Base-by-base conservation (phyloP, 2,329 filamentous ascomycete genomes). In the Xylariales sp. region DNA sequence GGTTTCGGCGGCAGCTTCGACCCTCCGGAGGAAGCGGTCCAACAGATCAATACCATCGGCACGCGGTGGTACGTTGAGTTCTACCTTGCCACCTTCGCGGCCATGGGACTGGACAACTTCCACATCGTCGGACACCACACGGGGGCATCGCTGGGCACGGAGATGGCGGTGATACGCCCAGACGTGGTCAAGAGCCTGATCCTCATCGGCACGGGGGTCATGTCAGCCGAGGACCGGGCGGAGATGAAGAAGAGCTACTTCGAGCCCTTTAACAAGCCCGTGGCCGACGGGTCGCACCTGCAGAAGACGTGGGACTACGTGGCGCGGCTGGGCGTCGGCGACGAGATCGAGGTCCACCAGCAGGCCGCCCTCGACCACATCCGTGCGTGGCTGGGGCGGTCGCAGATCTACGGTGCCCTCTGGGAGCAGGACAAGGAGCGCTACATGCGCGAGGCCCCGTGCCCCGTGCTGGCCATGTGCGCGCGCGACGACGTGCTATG, bases 61-160 rank as follows among this genome's bases (percentile, higher is more conserved):
- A 40, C 38, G 21, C 21, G 35, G 13, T 46, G 43, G 43, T 48
- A 45, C 30, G 41, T 42, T 2, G 29, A 40, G 12, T 37, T 46
- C 10, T 48, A 44, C 31, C 17, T 41, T 15, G 14, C 15, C 12
- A 33, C 38, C 19, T 34, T 46, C 21, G 36, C 29, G 21, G 17
- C 33, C 30, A 21, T 30, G 4, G 35, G 24, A n/a, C 29, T 33
- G 21, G 14, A 11, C 14, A 19, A 19, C 10, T 33, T 33, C 33
- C 46, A 48, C 41, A 13, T 48, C 7, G 39, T 48, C 24, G 43
- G 46, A 17, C 43, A 46, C 37, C 43, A 46, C 44, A 41, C 39
- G 7, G 43, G 43, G 27, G 43, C 37, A 14, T 35, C 39, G 16
- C n/a, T 48, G 25, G 43, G 36, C 14, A 38, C 38, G 27, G 46